A percentile compares a stretch with the other conserved stretches of the same genome.
phyloP scores from a whole-genome alignment of 164 flowering plant genomes.

The Hamamelis virginiana region DNA sequence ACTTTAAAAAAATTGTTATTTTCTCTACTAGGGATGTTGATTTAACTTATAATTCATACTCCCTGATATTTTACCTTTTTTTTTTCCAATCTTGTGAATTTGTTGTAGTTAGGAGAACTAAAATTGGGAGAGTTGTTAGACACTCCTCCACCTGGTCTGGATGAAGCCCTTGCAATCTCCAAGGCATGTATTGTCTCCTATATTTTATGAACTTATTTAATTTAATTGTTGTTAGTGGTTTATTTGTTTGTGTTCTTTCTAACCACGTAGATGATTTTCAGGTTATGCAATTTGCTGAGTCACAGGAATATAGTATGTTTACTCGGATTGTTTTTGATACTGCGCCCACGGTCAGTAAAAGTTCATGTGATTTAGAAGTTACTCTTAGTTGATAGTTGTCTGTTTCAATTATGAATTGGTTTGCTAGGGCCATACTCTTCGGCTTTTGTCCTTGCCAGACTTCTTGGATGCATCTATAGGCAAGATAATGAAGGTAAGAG shows the following conservation, averaged over 20 bases:
- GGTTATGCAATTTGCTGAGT: conserved; percentile 95
- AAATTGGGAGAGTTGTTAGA: conserved; percentile 90
- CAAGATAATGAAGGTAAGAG: conserved; percentile 76
- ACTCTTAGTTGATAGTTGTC: not conserved
- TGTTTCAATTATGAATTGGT: not conserved
- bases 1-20: no score
- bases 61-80: no score
- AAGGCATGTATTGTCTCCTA: conserved; percentile 38
- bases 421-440: conserved; percentile 80
- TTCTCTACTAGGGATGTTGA: no score
- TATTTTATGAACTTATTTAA: no score
- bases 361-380: not conserved
- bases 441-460: conserved; percentile 88
- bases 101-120: conserved; percentile 45
- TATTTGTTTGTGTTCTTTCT: not conserved
- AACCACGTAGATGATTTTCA: conserved; percentile 22
- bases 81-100: not conserved
- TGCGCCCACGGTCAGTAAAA: conserved; percentile 80
- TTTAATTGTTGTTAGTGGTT: no score
- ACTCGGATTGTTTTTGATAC: conserved; percentile 90
- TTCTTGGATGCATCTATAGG: conserved; percentile 82
- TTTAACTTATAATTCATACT: no score
- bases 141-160: conserved; percentile 93
- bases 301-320: conserved; percentile 67
- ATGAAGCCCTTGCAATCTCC: conserved; percentile 96